These are phyloP conservation scores for Ceratonia siliqua DNA, from an alignment of 306 rosid species.

Conservation along the genomic window DNA sequence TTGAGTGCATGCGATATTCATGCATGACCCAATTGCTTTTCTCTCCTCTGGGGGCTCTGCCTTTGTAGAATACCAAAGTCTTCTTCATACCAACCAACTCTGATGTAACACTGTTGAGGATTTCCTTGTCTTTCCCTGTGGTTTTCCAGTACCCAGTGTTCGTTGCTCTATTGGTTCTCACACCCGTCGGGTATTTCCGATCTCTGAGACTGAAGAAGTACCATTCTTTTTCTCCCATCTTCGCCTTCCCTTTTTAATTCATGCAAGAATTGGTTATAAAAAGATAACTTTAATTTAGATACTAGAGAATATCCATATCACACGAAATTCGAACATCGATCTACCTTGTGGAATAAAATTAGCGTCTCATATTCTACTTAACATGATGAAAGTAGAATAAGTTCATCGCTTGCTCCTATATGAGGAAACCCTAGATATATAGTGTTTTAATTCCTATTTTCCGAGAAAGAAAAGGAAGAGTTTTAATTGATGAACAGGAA, in stretches of 20 bases:
- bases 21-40: conserved; percentile 96
- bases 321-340: conserved; percentile 25
- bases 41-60: conserved; percentile 96
- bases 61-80: conserved; percentile 89
- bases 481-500: neutral
- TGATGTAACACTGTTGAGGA: conserved; percentile 57
- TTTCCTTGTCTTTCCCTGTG: conserved; percentile 91
- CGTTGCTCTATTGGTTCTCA: conserved; percentile 88
- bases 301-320: conserved; percentile 19
- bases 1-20: conserved; percentile 83
- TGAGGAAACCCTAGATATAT: conserved; percentile 19
- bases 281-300: neutral
- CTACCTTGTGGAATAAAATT: conserved; percentile 11
- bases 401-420: neutral
- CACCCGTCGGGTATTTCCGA: conserved; percentile 93
- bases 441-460: neutral
- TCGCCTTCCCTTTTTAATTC: conserved; percentile 68
- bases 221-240: conserved; percentile 97
- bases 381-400: neutral
- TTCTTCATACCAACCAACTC: conserved; percentile 93
- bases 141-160: conserved; percentile 95
- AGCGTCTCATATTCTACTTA: neutral
- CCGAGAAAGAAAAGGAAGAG: neutral
- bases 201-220: conserved; percentile 89
- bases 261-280: conserved; percentile 2